Evolutionary conservation across 352 stramenopile species (phyloP).

Genomic region (Globisporangium cylindrosporum): DNA sequence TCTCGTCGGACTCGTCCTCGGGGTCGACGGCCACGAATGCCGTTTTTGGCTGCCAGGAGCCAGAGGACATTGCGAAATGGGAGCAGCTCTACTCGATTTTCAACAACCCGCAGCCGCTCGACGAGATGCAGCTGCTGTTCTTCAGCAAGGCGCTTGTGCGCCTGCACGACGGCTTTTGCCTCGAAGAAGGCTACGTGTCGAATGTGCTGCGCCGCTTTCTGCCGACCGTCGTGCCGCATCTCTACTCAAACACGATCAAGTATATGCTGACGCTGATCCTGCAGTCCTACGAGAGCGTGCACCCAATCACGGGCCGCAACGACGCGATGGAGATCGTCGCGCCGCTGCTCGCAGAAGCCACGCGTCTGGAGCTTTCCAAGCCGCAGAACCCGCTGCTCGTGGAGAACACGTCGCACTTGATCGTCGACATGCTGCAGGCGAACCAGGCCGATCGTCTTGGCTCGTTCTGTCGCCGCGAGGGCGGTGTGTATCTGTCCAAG

Average conservation of each 20-base stretch:
- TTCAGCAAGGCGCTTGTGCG: constrained; percentile 87
- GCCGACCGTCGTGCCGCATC: constrained; percentile 69
- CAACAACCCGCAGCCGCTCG: constrained; percentile 64
- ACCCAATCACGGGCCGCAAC: constrained; percentile 84
- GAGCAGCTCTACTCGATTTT: constrained; percentile 83
- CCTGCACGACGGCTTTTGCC: constrained; percentile 82
- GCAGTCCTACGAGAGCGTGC: constrained; percentile 86
- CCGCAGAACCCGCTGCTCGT: constrained; percentile 51
- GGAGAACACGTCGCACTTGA: constrained; percentile 73
- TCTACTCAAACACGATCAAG: constrained; percentile 90
- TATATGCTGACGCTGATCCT: constrained; percentile 88
- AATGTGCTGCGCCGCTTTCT: constrained; percentile 82
- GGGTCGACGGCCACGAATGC: constrained; percentile 59
- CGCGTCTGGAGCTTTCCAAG: constrained; percentile 32
- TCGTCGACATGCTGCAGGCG: constrained; percentile 86
- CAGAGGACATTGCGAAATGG: constrained; percentile 74
- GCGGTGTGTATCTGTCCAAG: constrained; percentile 82
- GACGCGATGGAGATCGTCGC: constrained; percentile 85
- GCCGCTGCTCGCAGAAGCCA: constrained; percentile 51
- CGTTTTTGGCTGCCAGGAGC: constrained; percentile 80
- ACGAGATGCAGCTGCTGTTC: constrained; percentile 87
- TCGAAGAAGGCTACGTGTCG: constrained; percentile 82
- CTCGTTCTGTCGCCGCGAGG: constrained; percentile 77
- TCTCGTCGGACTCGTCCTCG: constrained; percentile 79
- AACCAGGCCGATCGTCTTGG: constrained; percentile 84